Base-by-base conservation (phyloP, 345 rosid species). In the Aethionema arabicum region DNA sequence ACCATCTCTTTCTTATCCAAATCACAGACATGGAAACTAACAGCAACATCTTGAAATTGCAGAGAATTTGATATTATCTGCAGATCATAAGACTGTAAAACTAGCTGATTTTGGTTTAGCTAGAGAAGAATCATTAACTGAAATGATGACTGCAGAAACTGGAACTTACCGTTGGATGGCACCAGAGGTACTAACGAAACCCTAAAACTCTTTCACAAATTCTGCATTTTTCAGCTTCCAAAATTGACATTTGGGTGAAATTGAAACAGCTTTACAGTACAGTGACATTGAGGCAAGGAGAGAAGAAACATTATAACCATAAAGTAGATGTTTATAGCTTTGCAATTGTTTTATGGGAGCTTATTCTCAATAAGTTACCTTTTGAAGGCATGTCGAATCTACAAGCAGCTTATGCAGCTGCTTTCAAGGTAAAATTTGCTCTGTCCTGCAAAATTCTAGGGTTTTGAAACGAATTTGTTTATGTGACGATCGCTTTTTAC, bases 111-210 rank as follows among this genome's bases (percentile, higher is more conserved):
- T 93, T 15, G 99, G 99, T 66, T 83, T 93, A 68, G 99, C 99
- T 35, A 87, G 99, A 65, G 99, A 93, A 84, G 99, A 93, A 79
- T 84, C 97, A 10, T 66, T 93, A 65, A 93, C 97, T 0, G 99
- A 93, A 77, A 93, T 93, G 99, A 93, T 93, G 99, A 93, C 99
- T 21, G 97, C 99, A 55, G 99, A 93, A 77, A 90, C 99, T 0
- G 99, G 99, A 43, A 93, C 99, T 10, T 93, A 93, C 48, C 84
- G 99, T 14, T 93, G 99, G 99, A 93, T 93, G 99, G 99, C 99
- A 58, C 99, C 99, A 0, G 99, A 93, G 95, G 99, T 88, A 66
- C n/a, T 11, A 32, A 8, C 56, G 31, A 15, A 44, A 29, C 63
- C 13, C 0, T 29, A 5, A 52, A 8, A 8, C 32, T 60, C n/a